Conservation (phyloP, 1,139 yeast genomes). For the Candida tropicalis region DNA sequence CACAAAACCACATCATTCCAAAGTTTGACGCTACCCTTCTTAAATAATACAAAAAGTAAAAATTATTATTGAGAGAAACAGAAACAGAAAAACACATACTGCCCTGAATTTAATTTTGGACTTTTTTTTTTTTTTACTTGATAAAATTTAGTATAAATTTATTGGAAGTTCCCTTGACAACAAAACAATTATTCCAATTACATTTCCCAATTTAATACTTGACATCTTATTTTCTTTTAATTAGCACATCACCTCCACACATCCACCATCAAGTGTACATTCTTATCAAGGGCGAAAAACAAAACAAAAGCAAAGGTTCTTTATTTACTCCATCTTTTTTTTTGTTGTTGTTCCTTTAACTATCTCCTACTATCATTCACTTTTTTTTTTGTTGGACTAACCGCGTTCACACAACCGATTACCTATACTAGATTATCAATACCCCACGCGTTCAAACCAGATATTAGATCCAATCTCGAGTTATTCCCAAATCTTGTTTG, state of each 20-base stretch:
- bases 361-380: neutral
- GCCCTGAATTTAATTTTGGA: conserved; percentile 4
- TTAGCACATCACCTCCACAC: neutral
- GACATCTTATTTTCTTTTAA: conserved; percentile 4
- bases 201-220: conserved; percentile 7
- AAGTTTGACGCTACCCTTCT: conserved; percentile 6
- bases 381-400: neutral
- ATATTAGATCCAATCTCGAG: neutral
- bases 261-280: neutral
- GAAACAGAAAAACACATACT: neutral
- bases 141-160: conserved; percentile 5
- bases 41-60: neutral
- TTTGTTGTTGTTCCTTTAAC: neutral
- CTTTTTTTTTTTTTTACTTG: neutral
- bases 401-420: neutral
- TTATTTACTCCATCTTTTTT: conserved; percentile 3
- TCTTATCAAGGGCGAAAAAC: conserved; percentile 1
- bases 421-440: neutral
- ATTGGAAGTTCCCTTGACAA: conserved; percentile 8
- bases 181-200: conserved; percentile 6
- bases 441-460: conserved; percentile 1
- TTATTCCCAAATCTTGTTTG: neutral
- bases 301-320: too few species aligned
- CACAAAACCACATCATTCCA: conserved; percentile 5
- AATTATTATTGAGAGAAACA: neutral